These are phyloP conservation scores for Gigaspora rosea DNA, from an alignment of 192 early-diverging fungal genomes.

Conservation along the genomic window DNA sequence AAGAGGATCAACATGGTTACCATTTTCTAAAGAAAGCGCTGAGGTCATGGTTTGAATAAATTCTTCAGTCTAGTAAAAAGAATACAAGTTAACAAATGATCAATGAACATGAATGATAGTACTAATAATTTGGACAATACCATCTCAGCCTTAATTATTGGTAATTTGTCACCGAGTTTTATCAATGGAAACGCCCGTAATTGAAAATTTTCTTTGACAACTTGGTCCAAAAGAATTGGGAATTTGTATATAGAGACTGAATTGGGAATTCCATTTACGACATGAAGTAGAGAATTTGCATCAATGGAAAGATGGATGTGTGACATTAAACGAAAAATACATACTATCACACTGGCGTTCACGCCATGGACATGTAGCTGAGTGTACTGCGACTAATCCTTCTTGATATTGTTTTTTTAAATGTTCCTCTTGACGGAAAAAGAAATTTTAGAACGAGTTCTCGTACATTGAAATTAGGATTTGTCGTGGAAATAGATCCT, in stretches of 20 bases:
- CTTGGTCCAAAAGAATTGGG: not conserved
- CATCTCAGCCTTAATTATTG: conserved; percentile 17
- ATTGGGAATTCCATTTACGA: not conserved
- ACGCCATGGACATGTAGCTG: conserved; percentile 20
- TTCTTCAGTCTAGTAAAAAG: conserved; percentile 23
- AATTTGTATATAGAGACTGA: conserved; percentile 25
- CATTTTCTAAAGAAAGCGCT: not conserved
- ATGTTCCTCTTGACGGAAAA: not conserved
- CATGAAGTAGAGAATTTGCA: not conserved
- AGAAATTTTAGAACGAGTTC: not conserved
- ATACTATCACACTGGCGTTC: conserved; percentile 13
- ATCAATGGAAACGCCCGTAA: not conserved
- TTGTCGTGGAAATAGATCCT: not conserved
- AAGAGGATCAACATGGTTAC: not conserved
- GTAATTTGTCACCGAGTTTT: conserved; percentile 14
- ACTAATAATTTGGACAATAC: conserved; percentile 1
- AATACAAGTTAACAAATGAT: not conserved
- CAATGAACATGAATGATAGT: not conserved
- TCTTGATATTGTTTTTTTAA: conserved; percentile 14
- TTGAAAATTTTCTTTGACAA: conserved; percentile 9
- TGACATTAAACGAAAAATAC: not conserved
- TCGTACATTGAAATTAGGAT: not conserved
- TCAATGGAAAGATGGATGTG: not conserved
- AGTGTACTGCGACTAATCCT: conserved; percentile 9
- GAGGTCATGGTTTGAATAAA: conserved; percentile 7